These are phyloP conservation scores for Leptosphaerulina australis DNA, from an alignment of 2,329 filamentous ascomycete genomes.

Conservation along the genomic window DNA sequence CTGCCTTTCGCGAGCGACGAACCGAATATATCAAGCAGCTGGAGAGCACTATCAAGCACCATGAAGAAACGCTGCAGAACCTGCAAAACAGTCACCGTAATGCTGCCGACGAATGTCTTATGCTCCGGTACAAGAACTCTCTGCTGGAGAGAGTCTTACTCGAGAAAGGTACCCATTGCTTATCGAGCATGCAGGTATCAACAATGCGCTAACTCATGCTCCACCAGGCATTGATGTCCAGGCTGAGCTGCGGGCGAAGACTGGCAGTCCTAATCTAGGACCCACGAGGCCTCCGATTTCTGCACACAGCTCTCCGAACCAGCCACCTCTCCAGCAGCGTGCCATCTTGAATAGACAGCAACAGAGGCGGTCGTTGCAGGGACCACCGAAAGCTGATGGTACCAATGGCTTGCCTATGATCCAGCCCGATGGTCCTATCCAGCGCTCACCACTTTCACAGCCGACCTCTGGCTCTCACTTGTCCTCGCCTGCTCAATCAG, in stretches of 20 bases:
- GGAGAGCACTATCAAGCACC: constrained; percentile 94
- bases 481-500: constrained; percentile 66
- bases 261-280: constrained; percentile 79
- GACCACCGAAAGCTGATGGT: constrained; percentile 73
- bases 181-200: constrained; percentile 2
- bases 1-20: constrained; percentile 92
- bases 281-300: constrained; percentile 64
- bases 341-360: constrained; percentile 82
- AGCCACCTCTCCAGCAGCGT: constrained; percentile 75
- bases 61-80: constrained; percentile 91
- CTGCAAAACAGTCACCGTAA: constrained; percentile 92
- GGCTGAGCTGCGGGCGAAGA: constrained; percentile 91
- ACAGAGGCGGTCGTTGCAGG: constrained; percentile 72
- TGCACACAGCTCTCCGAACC: constrained; percentile 58
- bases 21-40: constrained; percentile 99
- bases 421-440: constrained; percentile 49
- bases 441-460: constrained; percentile 74
- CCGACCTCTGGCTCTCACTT: constrained; percentile 82
- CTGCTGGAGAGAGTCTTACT: constrained; percentile 91
- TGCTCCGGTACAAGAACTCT: constrained; percentile 98
- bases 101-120: constrained; percentile 94
- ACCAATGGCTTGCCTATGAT: constrained; percentile 50
- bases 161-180: constrained; percentile 75
- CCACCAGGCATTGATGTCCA: constrained; percentile 89
- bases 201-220: constrained; percentile 28